Evolutionary conservation across 345 rosid species (phyloP), one percentile per base, ranked within the genome.

Genomic region (Noccaea bulbosa): DNA sequence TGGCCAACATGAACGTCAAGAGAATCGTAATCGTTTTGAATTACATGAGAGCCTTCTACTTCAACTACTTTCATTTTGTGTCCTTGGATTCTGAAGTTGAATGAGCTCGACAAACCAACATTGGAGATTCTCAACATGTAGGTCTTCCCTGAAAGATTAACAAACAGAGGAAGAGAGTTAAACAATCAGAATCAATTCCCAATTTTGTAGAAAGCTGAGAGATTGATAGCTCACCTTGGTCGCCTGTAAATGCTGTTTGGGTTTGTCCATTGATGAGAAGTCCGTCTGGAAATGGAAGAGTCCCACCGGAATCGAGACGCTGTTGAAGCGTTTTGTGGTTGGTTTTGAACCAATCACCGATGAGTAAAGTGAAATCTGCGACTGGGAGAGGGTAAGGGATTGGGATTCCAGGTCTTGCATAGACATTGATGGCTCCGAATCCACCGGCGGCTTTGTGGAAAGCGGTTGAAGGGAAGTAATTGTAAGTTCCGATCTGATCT

Each of bases 1-100:
- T 93, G 98, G 20, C 98, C 98, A 52, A 85, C 88, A 64, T 93
- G 98, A 20, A 93, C 78, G 9, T 93, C 97, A 64, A 93, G 91
- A n/a, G 96, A 87, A 46, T 88, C 90, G 4, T 93, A 93, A 2
- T 71, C 69, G 53, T 82, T 83, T 81, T 90, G 98, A 30, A 90
- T 5, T 0, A 85, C 85, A 49, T 93, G 96, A 70, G 92, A 87
- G 40, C 98, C 98, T 81, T 93, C 98, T 44, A 90, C 93, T 84
- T 93, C 98, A 35, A 88, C 87, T 71, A 93, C 53, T 86, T 84
- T 85, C 92, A 93, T 76, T 4, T 44, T 63, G 30, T 93, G 98
- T 45, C 86, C 93, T 49, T 90, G 98, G 70, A 93, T 88, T 81
- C 96, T 87, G 80, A 90, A 85, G 81, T 93, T 93, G 38, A 93